phyloP scores from a whole-genome alignment of 441 rosid species.

The Rhodomyrtus psidioides region DNA sequence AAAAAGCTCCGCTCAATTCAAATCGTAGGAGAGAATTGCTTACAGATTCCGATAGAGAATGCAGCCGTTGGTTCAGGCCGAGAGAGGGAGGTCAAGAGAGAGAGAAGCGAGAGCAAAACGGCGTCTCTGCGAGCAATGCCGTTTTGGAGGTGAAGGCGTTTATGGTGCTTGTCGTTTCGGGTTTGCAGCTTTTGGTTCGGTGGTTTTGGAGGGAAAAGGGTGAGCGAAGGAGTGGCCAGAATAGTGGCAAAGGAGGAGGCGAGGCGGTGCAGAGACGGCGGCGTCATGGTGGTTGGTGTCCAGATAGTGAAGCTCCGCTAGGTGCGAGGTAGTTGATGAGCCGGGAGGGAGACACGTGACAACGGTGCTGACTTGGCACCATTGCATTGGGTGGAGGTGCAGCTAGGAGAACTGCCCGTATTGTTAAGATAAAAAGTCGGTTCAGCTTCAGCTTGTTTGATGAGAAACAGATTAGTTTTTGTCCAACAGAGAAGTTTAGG shows the following conservation, averaged over 20 bases:
- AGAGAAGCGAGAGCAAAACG: constrained; percentile 33
- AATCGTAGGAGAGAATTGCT: background rate
- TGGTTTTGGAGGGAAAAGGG: constrained; percentile 19
- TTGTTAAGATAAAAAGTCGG: background rate
- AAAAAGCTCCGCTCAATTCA: background rate
- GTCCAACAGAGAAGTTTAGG: no score
- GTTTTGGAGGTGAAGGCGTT: background rate
- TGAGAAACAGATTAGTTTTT: background rate
- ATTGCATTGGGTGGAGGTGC: background rate
- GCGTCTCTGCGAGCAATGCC: constrained; percentile 46
- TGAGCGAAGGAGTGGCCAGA: background rate
- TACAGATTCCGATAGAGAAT: constrained; percentile 78
- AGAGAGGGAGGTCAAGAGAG: constrained; percentile 29
- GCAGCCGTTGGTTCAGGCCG: constrained; percentile 39
- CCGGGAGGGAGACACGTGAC: background rate
- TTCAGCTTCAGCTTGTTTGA: background rate
- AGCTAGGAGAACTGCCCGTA: background rate
- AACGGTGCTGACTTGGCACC: background rate
- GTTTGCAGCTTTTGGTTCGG: constrained; percentile 5
- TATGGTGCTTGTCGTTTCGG: background rate
- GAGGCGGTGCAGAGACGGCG: constrained; percentile 11
- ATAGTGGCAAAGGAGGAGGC: constrained; percentile 5
- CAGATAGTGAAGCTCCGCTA: background rate
- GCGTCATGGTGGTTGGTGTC: constrained; percentile 16
- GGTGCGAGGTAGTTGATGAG: background rate